Evolutionary conservation across 108 stramenopile species (phyloP), one percentile per base, ranked within the genome.

Genomic region (Cyclotella baltica): DNA sequence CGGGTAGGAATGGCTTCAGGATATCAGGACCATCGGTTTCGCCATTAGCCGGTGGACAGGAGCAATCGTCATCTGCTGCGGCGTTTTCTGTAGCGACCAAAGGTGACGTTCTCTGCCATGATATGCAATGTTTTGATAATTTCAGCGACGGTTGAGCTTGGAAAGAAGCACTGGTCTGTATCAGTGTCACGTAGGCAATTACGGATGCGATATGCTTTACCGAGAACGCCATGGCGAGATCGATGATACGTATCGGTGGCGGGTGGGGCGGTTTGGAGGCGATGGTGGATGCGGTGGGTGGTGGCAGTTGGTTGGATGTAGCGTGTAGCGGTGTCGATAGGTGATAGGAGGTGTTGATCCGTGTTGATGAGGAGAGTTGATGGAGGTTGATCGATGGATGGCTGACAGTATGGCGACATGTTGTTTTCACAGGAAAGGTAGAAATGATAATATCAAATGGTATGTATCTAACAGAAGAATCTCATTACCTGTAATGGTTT

Each of bases 1-100:
- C 93, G 5, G 87, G 87, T 15, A 84, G 69, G 81, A 81, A 92
- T 15, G 90, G 91, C 51, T 88, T 71, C 52, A 91, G 78, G 10
- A 70, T 43, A 5, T 40, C 62, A 4, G 71, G 75, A 27, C 64
- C 80, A 52, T 43, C 61, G 22, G 65, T 16, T 74, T 69, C 46
- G n/a, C n/a, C n/a, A 47, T 25, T 57, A 61, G 53, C 27, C 25
- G 55, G 57, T 38, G 71, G 18, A 40, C 56, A 59, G 57, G 50
- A 31, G 46, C 43, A 58, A 31, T 58, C 57, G 58, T 48, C 46
- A 18, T 30, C 55, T 6, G 23, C 50, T 33, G 50, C 23, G 2
- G 55, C 19, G 13, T 8, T 50, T 19, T 55, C 55, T 23, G 31
- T 37, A 22, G 55, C 53, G 47, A 67, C 50, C 31, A 67, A 19